Evolutionary conservation across 1,139 yeast species (phyloP).

Genomic region (Kodamaea plutei): DNA sequence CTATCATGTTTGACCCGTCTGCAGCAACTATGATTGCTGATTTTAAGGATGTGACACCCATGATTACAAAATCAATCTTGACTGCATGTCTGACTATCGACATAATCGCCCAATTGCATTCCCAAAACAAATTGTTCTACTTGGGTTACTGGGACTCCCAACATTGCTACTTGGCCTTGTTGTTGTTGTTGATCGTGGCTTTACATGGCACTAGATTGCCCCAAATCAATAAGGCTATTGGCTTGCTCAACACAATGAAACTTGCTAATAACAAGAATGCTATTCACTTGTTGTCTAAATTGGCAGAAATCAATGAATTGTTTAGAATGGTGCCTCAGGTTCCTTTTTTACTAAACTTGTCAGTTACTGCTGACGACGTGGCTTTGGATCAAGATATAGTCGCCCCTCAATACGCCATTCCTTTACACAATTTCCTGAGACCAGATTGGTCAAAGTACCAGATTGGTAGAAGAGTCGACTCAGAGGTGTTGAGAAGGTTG

Average conservation of each 20-base stretch:
- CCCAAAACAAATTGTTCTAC: slow-evolving; percentile 33
- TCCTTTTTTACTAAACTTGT: slow-evolving; percentile 7
- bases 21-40: slow-evolving; percentile 23
- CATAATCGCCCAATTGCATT: slow-evolving; percentile 33
- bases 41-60: slow-evolving; percentile 26
- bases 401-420: slow-evolving; percentile 6
- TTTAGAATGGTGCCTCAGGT: slow-evolving; percentile 6
- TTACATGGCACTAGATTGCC: slow-evolving; percentile 26
- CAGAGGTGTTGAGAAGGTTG: slow-evolving; percentile 11
- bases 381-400: slow-evolving; percentile 3
- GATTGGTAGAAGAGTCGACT: slow-evolving; percentile 2
- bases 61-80: slow-evolving; percentile 36
- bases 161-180: slow-evolving; percentile 42
- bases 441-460: slow-evolving; percentile 7
- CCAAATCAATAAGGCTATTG: slow-evolving; percentile 31
- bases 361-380: slow-evolving; percentile 6
- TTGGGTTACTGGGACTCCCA: slow-evolving; percentile 54
- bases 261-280: slow-evolving; percentile 43
- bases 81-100: slow-evolving; percentile 41
- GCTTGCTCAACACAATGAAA: slow-evolving; percentile 37
- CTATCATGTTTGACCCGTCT: slow-evolving; percentile 36
- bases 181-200: slow-evolving; percentile 38
- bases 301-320: slow-evolving; percentile 9
- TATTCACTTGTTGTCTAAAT: slow-evolving; percentile 8
- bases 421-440: slow-evolving; percentile 6